These are phyloP conservation scores for Amauroascus niger DNA, from an alignment of 2,329 filamentous ascomycete genomes.

Conservation along the genomic window DNA sequence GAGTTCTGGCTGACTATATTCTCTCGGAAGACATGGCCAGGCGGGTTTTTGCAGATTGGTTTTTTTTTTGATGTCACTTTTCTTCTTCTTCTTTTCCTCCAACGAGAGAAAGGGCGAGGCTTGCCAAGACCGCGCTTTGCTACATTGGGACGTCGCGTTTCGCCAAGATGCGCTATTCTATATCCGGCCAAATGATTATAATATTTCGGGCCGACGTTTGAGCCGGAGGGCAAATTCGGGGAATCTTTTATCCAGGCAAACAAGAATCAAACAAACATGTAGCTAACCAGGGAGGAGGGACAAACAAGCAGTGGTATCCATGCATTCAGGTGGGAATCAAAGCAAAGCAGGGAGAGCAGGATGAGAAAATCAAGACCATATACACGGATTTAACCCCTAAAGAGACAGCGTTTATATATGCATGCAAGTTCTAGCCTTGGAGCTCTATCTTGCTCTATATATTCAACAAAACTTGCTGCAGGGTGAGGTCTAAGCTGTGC, in stretches of 20 bases:
- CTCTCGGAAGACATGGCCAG: too few relatives aligned
- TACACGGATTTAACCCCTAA: neutral
- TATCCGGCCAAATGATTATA: neutral
- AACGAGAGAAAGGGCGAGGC: neutral
- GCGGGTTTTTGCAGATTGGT: too few relatives aligned
- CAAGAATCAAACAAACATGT: neutral
- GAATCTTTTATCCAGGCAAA: neutral
- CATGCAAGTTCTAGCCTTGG: constrained; percentile 5
- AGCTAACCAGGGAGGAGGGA: too few relatives aligned
- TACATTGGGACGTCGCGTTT: constrained; percentile 1
- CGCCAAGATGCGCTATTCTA: neutral
- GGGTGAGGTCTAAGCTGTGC: neutral
- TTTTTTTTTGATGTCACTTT: neutral
- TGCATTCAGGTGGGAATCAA: neutral
- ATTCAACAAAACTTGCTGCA: constrained; percentile 3
- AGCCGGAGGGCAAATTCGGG: neutral
- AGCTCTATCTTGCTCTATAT: constrained; percentile 7
- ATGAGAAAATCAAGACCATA: too few relatives aligned
- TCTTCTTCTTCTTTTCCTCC: too few relatives aligned
- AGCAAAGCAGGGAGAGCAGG: too few relatives aligned
- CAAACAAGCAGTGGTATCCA: neutral
- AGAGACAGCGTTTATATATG: neutral
- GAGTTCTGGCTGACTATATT: too few relatives aligned
- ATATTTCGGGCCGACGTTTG: neutral
- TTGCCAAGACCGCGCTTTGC: constrained; percentile 3